These are phyloP conservation scores for Ceratobasidium sp. DNA, from an alignment of 1,284 basidiomycete species.

Conservation along the genomic window DNA sequence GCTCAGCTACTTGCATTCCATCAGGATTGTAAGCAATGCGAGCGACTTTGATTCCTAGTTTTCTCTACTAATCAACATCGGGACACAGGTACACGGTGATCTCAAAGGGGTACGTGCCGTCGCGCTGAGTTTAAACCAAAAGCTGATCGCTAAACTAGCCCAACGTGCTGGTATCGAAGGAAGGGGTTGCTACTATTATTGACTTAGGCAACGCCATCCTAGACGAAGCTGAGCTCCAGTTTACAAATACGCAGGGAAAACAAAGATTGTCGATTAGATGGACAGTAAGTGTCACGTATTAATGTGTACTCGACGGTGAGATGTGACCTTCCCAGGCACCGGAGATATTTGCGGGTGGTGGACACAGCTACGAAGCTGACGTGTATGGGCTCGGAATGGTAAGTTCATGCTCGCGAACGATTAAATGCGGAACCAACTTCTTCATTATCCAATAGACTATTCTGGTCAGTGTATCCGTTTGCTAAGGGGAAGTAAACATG, in stretches of 20 bases:
- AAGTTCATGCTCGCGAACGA: neutral
- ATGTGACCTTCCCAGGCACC: neutral
- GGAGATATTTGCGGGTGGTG: neutral
- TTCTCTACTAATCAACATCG: neutral
- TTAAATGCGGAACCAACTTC: neutral
- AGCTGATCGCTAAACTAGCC: neutral
- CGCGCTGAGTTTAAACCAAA: too few species aligned
- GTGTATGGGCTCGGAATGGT: slow-evolving; percentile 29
- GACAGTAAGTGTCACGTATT: neutral
- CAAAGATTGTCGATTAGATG: neutral
- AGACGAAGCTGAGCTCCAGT: neutral
- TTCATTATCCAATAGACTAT: neutral
- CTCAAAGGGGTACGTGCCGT: neutral
- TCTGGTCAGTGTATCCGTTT: neutral
- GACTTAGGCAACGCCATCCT: slow-evolving; percentile 8
- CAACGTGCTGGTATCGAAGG: neutral
- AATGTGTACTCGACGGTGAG: neutral
- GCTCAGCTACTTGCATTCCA: neutral
- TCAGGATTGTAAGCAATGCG: neutral
- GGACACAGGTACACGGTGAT: neutral
- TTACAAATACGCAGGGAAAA: too few species aligned
- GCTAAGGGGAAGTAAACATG: neutral
- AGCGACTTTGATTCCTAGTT: neutral
- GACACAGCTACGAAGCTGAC: neutral
- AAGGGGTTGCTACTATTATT: neutral